These are phyloP conservation scores for Ophiostoma piceae DNA, from an alignment of 2,329 filamentous ascomycete genomes.

Conservation along the genomic window DNA sequence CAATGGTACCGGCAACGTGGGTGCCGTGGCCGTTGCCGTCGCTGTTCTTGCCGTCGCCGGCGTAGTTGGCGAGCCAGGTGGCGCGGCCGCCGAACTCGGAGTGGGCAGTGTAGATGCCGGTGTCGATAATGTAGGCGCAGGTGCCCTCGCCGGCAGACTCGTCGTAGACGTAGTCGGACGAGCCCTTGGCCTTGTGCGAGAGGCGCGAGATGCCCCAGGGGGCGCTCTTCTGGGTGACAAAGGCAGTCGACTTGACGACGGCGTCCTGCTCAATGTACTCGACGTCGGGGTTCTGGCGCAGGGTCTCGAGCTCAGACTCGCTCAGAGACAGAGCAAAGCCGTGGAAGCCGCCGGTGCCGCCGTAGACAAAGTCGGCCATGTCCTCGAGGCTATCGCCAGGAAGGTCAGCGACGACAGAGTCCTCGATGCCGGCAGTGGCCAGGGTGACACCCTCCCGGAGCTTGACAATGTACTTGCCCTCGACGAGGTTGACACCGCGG, in stretches of 20 bases:
- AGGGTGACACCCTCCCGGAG: neutral
- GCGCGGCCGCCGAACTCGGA: conserved; percentile 97
- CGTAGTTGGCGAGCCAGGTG: conserved; percentile 95
- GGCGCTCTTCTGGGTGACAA: conserved; percentile 65
- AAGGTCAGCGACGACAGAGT: neutral
- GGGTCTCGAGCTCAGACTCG: conserved; percentile 28
- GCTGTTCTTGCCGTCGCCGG: conserved; percentile 71
- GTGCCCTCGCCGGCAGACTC: conserved; percentile 90
- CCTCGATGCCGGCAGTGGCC: neutral
- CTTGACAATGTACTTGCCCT: conserved; percentile 43
- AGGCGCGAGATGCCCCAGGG: conserved; percentile 95
- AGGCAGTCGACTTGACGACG: conserved; percentile 60
- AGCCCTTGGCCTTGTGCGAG: conserved; percentile 89
- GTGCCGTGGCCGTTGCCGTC: conserved; percentile 99
- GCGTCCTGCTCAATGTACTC: conserved; percentile 96
- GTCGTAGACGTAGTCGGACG: conserved; percentile 97
- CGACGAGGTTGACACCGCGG: conserved; percentile 35
- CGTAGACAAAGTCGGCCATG: conserved; percentile 85
- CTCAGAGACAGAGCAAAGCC: conserved; percentile 88
- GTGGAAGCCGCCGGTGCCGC: conserved; percentile 71
- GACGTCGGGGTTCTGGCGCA: conserved; percentile 58
- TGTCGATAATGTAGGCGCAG: conserved; percentile 98
- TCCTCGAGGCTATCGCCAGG: conserved; percentile 96
- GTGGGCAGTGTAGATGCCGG: conserved; percentile 87
- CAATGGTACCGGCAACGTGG: conserved; percentile 97